Evolutionary conservation across 192 early-diverging fungal species (phyloP).

Genomic region (Linnemannia hyalina): DNA sequence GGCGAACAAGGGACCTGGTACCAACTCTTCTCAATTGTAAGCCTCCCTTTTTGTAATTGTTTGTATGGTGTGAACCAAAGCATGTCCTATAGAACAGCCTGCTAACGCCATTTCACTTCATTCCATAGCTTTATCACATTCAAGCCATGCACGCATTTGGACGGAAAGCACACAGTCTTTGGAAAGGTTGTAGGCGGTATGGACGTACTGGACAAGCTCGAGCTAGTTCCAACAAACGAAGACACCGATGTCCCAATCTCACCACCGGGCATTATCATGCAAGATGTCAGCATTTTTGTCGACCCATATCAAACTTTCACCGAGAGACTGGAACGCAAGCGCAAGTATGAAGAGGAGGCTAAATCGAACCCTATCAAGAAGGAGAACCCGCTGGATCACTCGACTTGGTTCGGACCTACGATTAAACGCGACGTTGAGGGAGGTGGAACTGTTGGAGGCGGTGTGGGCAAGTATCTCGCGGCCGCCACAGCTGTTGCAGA

Average conservation of each 20-base stretch:
- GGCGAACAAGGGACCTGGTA: conserved; percentile 95
- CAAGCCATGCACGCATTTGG: conserved; percentile 73
- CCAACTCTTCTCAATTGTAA: conserved; percentile 89
- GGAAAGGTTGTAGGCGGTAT: conserved; percentile 92
- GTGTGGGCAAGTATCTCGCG: conserved; percentile 78
- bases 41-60: neutral
- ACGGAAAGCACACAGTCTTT: conserved; percentile 94
- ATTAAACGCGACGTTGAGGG: conserved; percentile 51
- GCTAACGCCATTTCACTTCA: neutral
- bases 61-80: neutral
- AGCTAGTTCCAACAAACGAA: conserved; percentile 77
- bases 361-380: conserved; percentile 59
- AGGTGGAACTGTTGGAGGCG: conserved; percentile 45
- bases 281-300: conserved; percentile 79
- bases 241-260: conserved; percentile 77
- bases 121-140: conserved; percentile 76
- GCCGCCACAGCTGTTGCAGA: conserved; percentile 19
- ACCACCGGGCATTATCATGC: conserved; percentile 77
- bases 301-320: conserved; percentile 89
- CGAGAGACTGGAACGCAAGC: conserved; percentile 75
- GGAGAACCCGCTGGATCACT: conserved; percentile 67
- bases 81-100: no score
- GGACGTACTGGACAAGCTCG: conserved; percentile 85
- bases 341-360: conserved; percentile 60
- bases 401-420: conserved; percentile 81